phyloP scores from a whole-genome alignment of 2,329 filamentous ascomycete species.

The Xylariomycetidae sp. region DNA sequence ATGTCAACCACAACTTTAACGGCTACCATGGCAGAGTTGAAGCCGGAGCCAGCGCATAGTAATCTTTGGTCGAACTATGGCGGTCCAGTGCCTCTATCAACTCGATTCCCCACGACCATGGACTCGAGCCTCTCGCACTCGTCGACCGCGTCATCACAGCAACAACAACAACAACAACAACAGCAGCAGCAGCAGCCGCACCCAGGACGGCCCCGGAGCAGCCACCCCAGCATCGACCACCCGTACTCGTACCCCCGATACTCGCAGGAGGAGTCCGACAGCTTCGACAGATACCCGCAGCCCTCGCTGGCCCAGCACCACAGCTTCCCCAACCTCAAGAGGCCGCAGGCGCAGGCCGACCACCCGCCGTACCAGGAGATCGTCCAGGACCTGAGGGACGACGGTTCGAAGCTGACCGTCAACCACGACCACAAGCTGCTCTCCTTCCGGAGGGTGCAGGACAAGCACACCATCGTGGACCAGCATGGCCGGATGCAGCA shows the following conservation, averaged over 20 bases:
- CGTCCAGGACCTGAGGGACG: conserved; percentile 56
- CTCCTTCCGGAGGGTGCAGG: conserved; percentile 52
- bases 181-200: conserved; percentile 17
- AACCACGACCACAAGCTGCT: conserved; percentile 59
- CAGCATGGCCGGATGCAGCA: conserved; percentile 56
- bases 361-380: conserved; percentile 56
- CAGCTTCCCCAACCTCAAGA: conserved; percentile 52
- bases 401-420: conserved; percentile 51
- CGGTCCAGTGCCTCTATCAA: conserved; percentile 48
- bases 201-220: conserved; percentile 45
- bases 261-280: conserved; percentile 48
- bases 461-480: conserved; percentile 58
- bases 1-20: conserved; percentile 60
- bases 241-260: conserved; percentile 52
- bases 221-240: conserved; percentile 46
- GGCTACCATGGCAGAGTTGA: conserved; percentile 60
- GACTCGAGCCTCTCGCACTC: conserved; percentile 44
- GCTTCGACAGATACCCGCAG: conserved; percentile 50
- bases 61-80: conserved; percentile 55
- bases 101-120: conserved; percentile 46
- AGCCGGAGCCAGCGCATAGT: conserved; percentile 53
- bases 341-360: conserved; percentile 51
- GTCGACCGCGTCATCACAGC: conserved; percentile 39
- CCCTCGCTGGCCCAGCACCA: conserved; percentile 45
- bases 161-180: neutral